Base-by-base conservation (phyloP, 1,284 basidiomycete genomes). In the Tilletia indica region DNA sequence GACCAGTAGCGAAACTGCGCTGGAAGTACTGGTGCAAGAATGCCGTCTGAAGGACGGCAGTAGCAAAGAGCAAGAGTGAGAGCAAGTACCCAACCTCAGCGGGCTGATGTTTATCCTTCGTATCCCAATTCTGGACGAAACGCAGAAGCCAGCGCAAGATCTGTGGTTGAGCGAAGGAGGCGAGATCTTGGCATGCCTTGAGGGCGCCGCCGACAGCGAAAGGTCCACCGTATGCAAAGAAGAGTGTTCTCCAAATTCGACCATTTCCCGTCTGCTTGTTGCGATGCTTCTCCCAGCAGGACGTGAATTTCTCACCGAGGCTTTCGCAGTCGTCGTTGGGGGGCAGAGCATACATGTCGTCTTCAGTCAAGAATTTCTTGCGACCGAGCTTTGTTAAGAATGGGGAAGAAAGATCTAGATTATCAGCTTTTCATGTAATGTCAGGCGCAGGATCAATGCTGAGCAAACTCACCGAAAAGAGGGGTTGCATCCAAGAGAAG, bases 11-110 rank as follows among this genome's bases (percentile, higher is more conserved):
- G 80, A 90, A 93, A 66, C 90, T 90, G 1, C 88, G 86, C 85
- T 93, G 90, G 84, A 94, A 94, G 84, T 94, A 94, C 87, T 96
- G 93, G 80, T 97, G 93, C 71, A 97, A 85, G 68, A 92, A 86
- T n/a, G 92, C 85, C 0, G 93, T 95, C 80, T 96, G 95, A 0
- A 87, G 76, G 31, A 89, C 80, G 11, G 88, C 79, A 0, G 92
- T 91, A 73, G 96, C 89, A 4, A 89, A 85, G 77, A 8, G 94
- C 93, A 78, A 91, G 74, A 71, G 76, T 77, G 11, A 80, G 72
- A 75, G 74, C 67, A 84, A 42, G 87, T 74, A 4, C 86, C 83
- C 67, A 83, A 87, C 2, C 86, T 85, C 19, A 72, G 76, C 68
- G 3, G 71, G 58, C 9, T 19, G 42, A 34, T 38, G 63, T 31